Percentiles rank a stretch among this genome's conserved stretches.
Evolutionary conservation across 2,329 filamentous ascomycete species (phyloP).

Genomic region (Pseudofabraea citricarpa): DNA sequence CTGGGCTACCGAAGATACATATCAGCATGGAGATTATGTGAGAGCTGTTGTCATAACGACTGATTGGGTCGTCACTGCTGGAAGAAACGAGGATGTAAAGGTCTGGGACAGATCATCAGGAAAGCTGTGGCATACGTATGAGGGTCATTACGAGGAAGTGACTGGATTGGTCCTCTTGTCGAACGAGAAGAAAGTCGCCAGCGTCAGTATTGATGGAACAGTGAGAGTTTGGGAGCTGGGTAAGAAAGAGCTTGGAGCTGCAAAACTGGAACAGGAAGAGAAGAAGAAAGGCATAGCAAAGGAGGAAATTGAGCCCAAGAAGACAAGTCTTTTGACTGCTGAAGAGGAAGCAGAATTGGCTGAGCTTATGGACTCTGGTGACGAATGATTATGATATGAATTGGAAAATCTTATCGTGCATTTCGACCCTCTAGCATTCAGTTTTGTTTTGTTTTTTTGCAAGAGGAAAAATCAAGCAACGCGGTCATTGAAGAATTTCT

Average conservation of each 20-base stretch:
- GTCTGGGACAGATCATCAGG: constrained; percentile 78
- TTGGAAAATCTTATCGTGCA: too few relatives aligned
- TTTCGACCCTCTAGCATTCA: too few relatives aligned
- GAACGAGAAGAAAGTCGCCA: constrained; percentile 56
- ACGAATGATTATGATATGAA: too few relatives aligned
- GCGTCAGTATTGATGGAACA: constrained; percentile 86
- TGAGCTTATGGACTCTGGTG: constrained; percentile 74
- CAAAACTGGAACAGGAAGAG: constrained; percentile 43
- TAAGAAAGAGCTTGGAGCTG: constrained; percentile 53
- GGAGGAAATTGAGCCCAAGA: constrained; percentile 37
- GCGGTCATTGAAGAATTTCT: too few relatives aligned
- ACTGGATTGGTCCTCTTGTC: constrained; percentile 68
- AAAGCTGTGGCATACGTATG: constrained; percentile 66
- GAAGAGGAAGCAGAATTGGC: constrained; percentile 93
- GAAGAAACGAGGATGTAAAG: constrained; percentile 85
- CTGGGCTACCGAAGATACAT: constrained; percentile 67
- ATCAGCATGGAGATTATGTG: constrained; percentile 86
- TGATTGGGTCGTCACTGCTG: constrained; percentile 79
- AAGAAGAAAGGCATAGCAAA: constrained; percentile 38
- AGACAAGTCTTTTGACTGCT: constrained; percentile 60
- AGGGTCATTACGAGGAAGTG: constrained; percentile 90
- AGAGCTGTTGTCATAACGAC: constrained; percentile 73
- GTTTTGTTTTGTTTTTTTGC: too few relatives aligned
- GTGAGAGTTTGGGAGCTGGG: constrained; percentile 77
- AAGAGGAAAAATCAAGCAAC: too few relatives aligned